These are phyloP conservation scores for Zymoseptoria pseudotritici DNA, from an alignment of 2,329 filamentous ascomycete genomes.

Conservation along the genomic window DNA sequence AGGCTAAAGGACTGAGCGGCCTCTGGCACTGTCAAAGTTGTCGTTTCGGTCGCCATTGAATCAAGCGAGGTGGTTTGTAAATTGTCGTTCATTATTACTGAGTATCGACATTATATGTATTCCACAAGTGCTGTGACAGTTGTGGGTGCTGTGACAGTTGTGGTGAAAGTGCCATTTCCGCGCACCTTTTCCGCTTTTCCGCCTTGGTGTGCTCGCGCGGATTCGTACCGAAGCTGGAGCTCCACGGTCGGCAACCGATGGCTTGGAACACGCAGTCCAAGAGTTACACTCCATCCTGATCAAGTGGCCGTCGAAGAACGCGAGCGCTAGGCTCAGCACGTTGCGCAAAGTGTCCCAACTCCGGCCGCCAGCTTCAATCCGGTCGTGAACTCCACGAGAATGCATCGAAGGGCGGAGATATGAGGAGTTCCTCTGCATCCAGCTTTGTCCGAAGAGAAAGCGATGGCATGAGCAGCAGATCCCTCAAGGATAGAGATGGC, in stretches of 20 bases:
- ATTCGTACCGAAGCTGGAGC: background rate
- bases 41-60: background rate
- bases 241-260: background rate
- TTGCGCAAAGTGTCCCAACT: too few species aligned
- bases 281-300: background rate
- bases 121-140: background rate
- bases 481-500: background rate
- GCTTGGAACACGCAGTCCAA: background rate
- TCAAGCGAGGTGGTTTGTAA: background rate
- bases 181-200: background rate
- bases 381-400: too few species aligned
- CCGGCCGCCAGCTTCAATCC: too few species aligned
- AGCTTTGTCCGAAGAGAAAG: background rate
- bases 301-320: background rate
- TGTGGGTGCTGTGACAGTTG: background rate
- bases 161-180: background rate
- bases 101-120: background rate
- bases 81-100: background rate
- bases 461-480: background rate
- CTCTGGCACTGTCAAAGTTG: background rate
- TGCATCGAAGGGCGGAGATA: too few species aligned
- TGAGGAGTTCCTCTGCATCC: too few species aligned
- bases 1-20: conserved; percentile 1
- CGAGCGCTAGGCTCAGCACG: background rate
- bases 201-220: background rate